Conservation (phyloP, 257 asterid species). For the Verbascum thapsus region DNA sequence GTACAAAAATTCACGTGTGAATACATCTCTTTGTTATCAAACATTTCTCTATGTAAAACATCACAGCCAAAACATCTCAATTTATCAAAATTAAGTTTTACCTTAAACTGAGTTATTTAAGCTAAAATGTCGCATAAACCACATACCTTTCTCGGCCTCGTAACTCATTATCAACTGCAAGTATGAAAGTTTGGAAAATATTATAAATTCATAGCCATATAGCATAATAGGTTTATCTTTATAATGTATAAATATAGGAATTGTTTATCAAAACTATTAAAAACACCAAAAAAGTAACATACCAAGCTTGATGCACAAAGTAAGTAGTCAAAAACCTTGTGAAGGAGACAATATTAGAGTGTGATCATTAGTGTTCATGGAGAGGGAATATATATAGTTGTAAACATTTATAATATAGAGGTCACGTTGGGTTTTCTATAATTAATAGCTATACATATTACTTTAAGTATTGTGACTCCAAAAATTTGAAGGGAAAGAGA, state of each 20-base stretch:
- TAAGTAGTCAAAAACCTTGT: neutral
- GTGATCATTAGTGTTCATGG: neutral
- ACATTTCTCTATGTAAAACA: no score
- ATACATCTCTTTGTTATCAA: no score
- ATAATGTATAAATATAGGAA: neutral
- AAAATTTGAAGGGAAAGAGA: neutral
- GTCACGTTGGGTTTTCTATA: neutral
- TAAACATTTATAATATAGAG: neutral
- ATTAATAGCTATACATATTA: neutral
- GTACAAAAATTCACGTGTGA: no score
- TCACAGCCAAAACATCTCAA: neutral
- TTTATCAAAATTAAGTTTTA: neutral
- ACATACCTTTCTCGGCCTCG: neutral
- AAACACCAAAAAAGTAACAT: neutral
- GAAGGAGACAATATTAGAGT: neutral
- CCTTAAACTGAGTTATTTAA: no score
- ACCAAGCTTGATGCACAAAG: neutral
- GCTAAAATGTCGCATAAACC: no score
- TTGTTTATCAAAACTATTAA: neutral
- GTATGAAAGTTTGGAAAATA: neutral
- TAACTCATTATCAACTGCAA: constrained; percentile 21
- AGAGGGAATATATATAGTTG: neutral
- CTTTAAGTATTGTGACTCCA: neutral
- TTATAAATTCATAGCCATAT: neutral
- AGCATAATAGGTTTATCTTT: neutral